A percentile compares a stretch with the other conserved stretches of the same genome.
phyloP scores from a whole-genome alignment of 2,329 filamentous ascomycete species.

The Fusarium mundagurra region DNA sequence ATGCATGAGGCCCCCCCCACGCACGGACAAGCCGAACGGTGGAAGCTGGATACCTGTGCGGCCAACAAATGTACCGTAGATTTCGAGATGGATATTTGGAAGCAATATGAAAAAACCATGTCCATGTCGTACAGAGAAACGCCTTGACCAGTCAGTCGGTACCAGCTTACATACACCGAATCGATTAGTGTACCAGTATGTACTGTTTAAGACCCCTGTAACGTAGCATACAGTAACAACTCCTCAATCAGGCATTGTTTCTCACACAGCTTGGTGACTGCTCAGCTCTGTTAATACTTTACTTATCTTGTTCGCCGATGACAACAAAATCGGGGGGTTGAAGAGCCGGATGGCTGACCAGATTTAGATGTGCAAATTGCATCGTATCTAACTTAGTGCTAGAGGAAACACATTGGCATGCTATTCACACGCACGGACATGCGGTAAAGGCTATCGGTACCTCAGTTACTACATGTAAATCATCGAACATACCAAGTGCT shows the following conservation, averaged over 20 bases:
- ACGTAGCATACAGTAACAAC: constrained; percentile 22
- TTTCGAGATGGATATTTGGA: constrained; percentile 1
- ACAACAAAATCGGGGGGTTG: background rate
- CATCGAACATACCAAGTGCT: background rate
- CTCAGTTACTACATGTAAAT: background rate
- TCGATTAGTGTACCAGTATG: background rate
- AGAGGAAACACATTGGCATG: background rate
- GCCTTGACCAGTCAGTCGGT: background rate
- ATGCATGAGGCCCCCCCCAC: background rate
- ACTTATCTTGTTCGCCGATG: background rate
- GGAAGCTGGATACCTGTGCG: constrained; percentile 22
- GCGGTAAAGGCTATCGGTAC: background rate
- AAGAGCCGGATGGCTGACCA: background rate
- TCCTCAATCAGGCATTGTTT: background rate
- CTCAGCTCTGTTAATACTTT: background rate
- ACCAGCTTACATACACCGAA: background rate
- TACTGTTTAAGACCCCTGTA: constrained; percentile 1
- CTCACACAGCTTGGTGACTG: background rate
- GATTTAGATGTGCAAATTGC: background rate
- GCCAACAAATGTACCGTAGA: background rate
- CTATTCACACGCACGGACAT: background rate
- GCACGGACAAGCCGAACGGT: constrained; percentile 40
- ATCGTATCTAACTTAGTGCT: background rate
- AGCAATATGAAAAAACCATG: constrained; percentile 10
- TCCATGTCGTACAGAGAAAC: background rate